Percentiles rank a stretch among this genome's conserved stretches.
phyloP scores from a whole-genome alignment of 257 asterid species.

The Fraxinus quadrangulata region DNA sequence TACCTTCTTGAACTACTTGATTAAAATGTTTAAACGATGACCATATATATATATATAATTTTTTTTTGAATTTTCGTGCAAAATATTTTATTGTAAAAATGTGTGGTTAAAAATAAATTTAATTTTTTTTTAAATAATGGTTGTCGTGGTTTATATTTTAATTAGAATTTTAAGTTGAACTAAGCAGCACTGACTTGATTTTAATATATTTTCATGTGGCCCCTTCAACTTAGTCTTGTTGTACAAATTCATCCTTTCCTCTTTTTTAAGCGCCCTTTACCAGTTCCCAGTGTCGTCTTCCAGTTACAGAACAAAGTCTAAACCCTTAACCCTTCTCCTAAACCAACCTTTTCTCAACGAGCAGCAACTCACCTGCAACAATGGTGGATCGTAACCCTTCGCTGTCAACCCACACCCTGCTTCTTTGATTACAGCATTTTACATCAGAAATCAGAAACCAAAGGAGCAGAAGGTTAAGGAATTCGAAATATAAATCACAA shows the following conservation, averaged over 20 bases:
- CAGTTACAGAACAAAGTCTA: background rate
- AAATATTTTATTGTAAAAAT: too few relatives aligned
- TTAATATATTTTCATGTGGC: background rate
- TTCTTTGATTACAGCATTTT: background rate
- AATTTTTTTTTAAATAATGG: too few relatives aligned
- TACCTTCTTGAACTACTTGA: too few relatives aligned
- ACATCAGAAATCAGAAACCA: slow-evolving; percentile 17
- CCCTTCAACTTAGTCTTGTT: background rate
- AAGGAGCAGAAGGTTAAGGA: slow-evolving; percentile 7
- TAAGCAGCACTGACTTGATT: too few relatives aligned
- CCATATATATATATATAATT: too few relatives aligned
- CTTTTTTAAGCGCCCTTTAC: slow-evolving; percentile 19
- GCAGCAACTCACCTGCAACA: background rate
- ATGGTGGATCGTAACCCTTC: slow-evolving; percentile 1
- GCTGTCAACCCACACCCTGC: slow-evolving; percentile 6
- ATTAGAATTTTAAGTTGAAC: too few relatives aligned
- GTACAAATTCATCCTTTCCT: background rate
- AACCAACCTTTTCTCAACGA: background rate
- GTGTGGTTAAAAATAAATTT: too few relatives aligned
- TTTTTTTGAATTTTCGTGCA: too few relatives aligned
- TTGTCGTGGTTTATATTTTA: too few relatives aligned
- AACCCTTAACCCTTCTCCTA: background rate
- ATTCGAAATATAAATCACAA: background rate
- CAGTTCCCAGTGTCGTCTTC: background rate
- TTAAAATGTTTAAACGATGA: too few relatives aligned